Conservation (phyloP, 306 rosid species). For the Rosa rugosa region DNA sequence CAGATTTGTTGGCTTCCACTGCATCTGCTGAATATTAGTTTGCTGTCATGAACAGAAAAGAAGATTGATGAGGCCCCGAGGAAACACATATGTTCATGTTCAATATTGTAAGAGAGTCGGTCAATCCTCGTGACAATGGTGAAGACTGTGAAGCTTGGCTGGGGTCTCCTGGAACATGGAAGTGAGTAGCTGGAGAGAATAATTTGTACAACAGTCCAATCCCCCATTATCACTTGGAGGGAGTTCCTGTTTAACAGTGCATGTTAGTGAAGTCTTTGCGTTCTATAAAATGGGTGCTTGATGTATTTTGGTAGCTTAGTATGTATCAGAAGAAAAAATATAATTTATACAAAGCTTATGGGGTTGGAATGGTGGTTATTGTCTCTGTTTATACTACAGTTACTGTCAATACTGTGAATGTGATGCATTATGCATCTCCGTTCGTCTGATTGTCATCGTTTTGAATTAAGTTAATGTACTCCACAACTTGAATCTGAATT, state of each 20-base stretch:
- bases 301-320: constrained; percentile 48
- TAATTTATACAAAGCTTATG: constrained; percentile 24
- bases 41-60: constrained; percentile 57
- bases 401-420: background rate
- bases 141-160: constrained; percentile 44
- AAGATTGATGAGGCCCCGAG: constrained; percentile 69
- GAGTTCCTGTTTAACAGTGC: constrained; percentile 50
- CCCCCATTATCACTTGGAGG: constrained; percentile 46
- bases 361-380: background rate
- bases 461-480: background rate
- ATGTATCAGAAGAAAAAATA: constrained; percentile 9
- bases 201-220: constrained; percentile 49
- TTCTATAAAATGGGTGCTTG: constrained; percentile 46
- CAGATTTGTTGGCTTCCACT: background rate
- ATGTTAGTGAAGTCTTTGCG: constrained; percentile 44
- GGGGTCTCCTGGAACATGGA: constrained; percentile 39
- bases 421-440: background rate
- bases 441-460: background rate
- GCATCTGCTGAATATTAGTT: constrained; percentile 16
- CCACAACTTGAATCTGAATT: too few relatives aligned
- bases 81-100: constrained; percentile 70
- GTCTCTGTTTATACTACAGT: constrained; percentile 5
- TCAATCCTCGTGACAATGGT: constrained; percentile 22
- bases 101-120: constrained; percentile 59
- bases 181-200: constrained; percentile 44